These are phyloP conservation scores for Fallopia convolvulus DNA, from an alignment of 148 eudicot genomes.

Conservation along the genomic window DNA sequence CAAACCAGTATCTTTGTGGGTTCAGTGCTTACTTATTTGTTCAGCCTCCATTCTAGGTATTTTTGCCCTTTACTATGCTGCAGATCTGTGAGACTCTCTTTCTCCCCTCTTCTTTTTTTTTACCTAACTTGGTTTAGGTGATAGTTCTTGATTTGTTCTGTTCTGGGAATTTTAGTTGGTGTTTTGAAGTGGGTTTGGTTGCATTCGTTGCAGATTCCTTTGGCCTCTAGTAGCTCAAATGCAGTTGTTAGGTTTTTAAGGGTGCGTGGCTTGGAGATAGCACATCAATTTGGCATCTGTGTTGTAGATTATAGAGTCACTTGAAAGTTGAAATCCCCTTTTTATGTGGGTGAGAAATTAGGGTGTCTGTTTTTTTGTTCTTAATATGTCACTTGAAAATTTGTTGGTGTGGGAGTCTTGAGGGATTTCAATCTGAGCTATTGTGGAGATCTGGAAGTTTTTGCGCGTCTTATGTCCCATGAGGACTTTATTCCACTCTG, in stretches of 20 bases:
- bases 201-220: conserved; percentile 37
- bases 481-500: conserved; percentile 85
- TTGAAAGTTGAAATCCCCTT: not conserved
- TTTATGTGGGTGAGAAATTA: not conserved
- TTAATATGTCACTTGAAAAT: conserved; percentile 3
- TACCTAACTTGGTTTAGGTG: conserved; percentile 26
- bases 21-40: conserved; percentile 23
- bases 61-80: not conserved
- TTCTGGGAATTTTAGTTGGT: conserved; percentile 21
- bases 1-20: conserved; percentile 33
- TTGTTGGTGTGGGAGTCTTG: conserved; percentile 7
- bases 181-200: conserved; percentile 42
- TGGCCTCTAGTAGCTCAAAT: conserved; percentile 22
- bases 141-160: conserved; percentile 12
- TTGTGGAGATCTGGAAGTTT: conserved; percentile 96
- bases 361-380: conserved; percentile 3
- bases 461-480: conserved; percentile 72
- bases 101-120: conserved; percentile 6
- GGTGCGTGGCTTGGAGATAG: not conserved
- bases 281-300: not conserved
- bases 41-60: conserved; percentile 9
- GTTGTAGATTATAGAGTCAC: not conserved
- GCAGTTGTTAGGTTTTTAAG: conserved; percentile 3
- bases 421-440: conserved; percentile 27
- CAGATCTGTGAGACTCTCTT: conserved; percentile 10